Evolutionary conservation across 768 basidiomycete genomes (phyloP).

Genomic region (Thelephora aurantiotincta): DNA sequence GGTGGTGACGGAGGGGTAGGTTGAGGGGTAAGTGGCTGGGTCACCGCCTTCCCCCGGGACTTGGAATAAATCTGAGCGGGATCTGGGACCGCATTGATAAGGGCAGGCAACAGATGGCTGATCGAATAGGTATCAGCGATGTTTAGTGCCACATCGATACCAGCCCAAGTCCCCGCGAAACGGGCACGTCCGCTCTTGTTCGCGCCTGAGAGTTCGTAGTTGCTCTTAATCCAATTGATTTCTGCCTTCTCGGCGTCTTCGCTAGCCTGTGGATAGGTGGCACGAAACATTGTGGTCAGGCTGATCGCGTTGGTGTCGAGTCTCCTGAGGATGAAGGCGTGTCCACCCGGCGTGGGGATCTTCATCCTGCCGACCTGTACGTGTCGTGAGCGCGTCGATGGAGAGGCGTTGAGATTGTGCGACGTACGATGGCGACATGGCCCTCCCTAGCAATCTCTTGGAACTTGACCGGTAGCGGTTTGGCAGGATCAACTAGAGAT

Average conservation of each 20-base stretch:
- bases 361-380: slow-evolving; percentile 75
- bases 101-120: slow-evolving; percentile 40
- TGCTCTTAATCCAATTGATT: slow-evolving; percentile 70
- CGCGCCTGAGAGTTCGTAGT: slow-evolving; percentile 61
- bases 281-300: slow-evolving; percentile 93
- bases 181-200: slow-evolving; percentile 50
- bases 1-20: slow-evolving; percentile 22
- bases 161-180: slow-evolving; percentile 85
- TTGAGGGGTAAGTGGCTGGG: slow-evolving; percentile 19
- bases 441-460: slow-evolving; percentile 84
- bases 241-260: slow-evolving; percentile 71
- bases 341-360: slow-evolving; percentile 72
- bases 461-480: slow-evolving; percentile 72
- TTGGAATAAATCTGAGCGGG: slow-evolving; percentile 68
- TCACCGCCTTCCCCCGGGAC: slow-evolving; percentile 27
- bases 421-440: slow-evolving; percentile 65
- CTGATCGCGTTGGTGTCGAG: slow-evolving; percentile 89
- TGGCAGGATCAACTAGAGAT: slow-evolving; percentile 23
- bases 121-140: slow-evolving; percentile 61
- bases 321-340: slow-evolving; percentile 89
- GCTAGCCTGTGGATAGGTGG: slow-evolving; percentile 73
- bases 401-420: neutral
- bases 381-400: slow-evolving; percentile 8
- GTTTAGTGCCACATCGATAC: slow-evolving; percentile 44
- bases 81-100: slow-evolving; percentile 66